Percentiles rank a stretch among this genome's conserved stretches.
phyloP scores from a whole-genome alignment of 306 rosid genomes.

The Glycyrrhiza uralensis region DNA sequence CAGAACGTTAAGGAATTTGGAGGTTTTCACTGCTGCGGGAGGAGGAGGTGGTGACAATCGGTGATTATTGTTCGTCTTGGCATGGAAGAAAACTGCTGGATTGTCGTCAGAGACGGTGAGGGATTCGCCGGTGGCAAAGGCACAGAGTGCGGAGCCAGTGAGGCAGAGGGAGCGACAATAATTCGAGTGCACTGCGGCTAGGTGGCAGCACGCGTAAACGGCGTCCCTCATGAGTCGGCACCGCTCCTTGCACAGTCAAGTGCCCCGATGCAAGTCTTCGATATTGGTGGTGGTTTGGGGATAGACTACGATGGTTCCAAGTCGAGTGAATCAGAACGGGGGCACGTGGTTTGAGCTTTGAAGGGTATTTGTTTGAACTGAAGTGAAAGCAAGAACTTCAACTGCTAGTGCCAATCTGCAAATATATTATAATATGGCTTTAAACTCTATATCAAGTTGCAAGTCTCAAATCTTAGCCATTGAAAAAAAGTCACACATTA shows the following conservation, averaged over 20 bases:
- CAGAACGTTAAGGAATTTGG: constrained; percentile 59
- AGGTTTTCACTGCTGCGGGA: constrained; percentile 45
- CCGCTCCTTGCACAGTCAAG: constrained; percentile 92
- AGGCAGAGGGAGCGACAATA: constrained; percentile 79
- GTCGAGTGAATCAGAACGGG: too few relatives aligned
- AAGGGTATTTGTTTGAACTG: too few relatives aligned
- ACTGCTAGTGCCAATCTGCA: too few relatives aligned
- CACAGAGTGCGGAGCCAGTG: constrained; percentile 68
- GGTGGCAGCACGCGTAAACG: constrained; percentile 74
- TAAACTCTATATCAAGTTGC: too few relatives aligned
- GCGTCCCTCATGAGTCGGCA: constrained; percentile 77
- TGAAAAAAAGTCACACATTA: too few relatives aligned
- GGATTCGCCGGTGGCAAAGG: constrained; percentile 71
- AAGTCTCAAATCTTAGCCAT: too few relatives aligned
- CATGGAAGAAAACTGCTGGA: constrained; percentile 64
- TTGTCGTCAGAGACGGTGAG: constrained; percentile 68
- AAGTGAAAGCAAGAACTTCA: too few relatives aligned
- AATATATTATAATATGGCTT: too few relatives aligned
- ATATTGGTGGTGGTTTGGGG: too few relatives aligned
- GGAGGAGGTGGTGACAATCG: neutral
- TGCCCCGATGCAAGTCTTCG: too few relatives aligned
- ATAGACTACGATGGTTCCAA: too few relatives aligned
- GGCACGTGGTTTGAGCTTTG: too few relatives aligned
- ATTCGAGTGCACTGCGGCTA: constrained; percentile 90
- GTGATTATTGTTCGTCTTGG: neutral